These are phyloP conservation scores for Medicago ruthenica DNA, from an alignment of 306 rosid species.

Conservation along the genomic window DNA sequence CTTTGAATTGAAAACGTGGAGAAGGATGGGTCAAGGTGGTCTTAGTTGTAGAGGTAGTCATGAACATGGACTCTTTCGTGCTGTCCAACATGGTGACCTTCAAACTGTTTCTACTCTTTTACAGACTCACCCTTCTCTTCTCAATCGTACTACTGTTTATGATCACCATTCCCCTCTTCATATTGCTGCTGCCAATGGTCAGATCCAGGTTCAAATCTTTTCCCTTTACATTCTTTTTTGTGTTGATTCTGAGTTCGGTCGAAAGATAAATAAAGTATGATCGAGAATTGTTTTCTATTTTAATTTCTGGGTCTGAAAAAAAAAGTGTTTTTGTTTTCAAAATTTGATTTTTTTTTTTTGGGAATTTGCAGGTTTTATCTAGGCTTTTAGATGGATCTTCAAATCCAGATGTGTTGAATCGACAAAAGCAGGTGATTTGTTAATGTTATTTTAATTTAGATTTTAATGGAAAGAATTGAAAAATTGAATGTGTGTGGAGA, in stretches of 20 bases:
- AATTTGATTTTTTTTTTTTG: not conserved
- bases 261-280: too few relatives aligned
- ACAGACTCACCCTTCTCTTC: constrained; percentile 57
- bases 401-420: constrained; percentile 88
- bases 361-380: constrained; percentile 66
- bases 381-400: constrained; percentile 75
- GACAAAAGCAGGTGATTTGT: constrained; percentile 79
- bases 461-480: not conserved
- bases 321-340: constrained; percentile 14
- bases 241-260: too few relatives aligned
- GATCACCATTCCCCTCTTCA: constrained; percentile 89
- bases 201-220: constrained; percentile 60
- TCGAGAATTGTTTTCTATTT: not conserved
- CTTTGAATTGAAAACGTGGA: constrained; percentile 49
- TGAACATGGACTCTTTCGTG: constrained; percentile 79
- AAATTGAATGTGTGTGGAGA: not conserved
- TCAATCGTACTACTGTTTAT: constrained; percentile 71
- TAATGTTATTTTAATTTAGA: not conserved
- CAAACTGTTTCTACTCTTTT: constrained; percentile 57
- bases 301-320: not conserved
- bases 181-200: constrained; percentile 96
- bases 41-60: constrained; percentile 79
- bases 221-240: too few relatives aligned
- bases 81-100: constrained; percentile 76
- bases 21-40: constrained; percentile 91